Percentiles rank a stretch among this genome's conserved stretches.
Conservation (phyloP, 2,329 filamentous ascomycete species). For the Helotiales sp. region DNA sequence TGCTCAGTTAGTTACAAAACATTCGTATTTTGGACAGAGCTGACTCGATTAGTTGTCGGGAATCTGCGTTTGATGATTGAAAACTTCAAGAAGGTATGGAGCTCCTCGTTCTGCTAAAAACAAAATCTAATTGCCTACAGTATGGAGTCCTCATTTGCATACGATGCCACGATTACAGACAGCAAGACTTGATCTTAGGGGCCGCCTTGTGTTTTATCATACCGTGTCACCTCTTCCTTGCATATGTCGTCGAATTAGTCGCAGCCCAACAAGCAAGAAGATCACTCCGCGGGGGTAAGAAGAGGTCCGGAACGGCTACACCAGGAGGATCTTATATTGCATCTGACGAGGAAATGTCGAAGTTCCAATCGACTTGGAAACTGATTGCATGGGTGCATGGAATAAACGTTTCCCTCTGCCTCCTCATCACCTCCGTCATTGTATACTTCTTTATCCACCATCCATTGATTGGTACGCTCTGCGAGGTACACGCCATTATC, state of each 20-base stretch:
- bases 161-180: slow-evolving; percentile 84
- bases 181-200: slow-evolving; percentile 76
- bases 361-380: slow-evolving; percentile 78
- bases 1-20: slow-evolving; percentile 66
- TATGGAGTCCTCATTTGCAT: slow-evolving; percentile 96
- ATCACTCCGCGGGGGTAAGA: slow-evolving; percentile 62
- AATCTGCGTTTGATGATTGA: slow-evolving; percentile 95
- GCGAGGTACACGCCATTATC: slow-evolving; percentile 89
- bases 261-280: slow-evolving; percentile 80
- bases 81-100: slow-evolving; percentile 84
- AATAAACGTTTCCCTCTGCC: slow-evolving; percentile 80
- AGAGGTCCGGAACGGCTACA: slow-evolving; percentile 41
- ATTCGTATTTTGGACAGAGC: background rate
- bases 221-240: slow-evolving; percentile 87
- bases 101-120: background rate
- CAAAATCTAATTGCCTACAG: slow-evolving; percentile 44
- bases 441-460: slow-evolving; percentile 94
- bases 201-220: slow-evolving; percentile 83
- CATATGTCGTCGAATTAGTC: slow-evolving; percentile 85
- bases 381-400: slow-evolving; percentile 80
- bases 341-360: slow-evolving; percentile 55
- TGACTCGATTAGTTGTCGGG: slow-evolving; percentile 70
- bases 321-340: slow-evolving; percentile 42
- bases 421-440: slow-evolving; percentile 79
- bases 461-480: slow-evolving; percentile 88